phyloP scores from a whole-genome alignment of 2,329 filamentous ascomycete genomes.

The Calonectria honghensis region DNA sequence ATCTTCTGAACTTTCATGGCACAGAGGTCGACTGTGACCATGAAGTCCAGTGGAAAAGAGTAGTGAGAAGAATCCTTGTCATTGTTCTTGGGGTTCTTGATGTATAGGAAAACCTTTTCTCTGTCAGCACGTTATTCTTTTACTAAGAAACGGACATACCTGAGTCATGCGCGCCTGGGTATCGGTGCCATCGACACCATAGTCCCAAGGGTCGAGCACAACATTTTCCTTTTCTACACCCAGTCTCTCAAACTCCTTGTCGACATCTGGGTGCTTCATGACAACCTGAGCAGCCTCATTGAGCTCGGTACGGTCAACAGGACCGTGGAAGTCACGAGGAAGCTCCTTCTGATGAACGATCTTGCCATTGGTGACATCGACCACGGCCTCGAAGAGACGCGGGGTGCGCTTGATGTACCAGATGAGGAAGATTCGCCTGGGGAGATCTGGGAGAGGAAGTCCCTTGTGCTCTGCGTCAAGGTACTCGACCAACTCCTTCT shows the following conservation, averaged over 20 bases:
- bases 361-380: slow-evolving; percentile 39
- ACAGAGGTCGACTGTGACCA: slow-evolving; percentile 26
- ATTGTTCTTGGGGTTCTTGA: slow-evolving; percentile 35
- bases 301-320: slow-evolving; percentile 38
- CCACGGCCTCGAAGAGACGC: slow-evolving; percentile 40
- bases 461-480: slow-evolving; percentile 38
- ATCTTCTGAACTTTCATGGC: slow-evolving; percentile 21
- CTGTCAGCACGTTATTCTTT: background rate
- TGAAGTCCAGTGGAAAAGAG: slow-evolving; percentile 33
- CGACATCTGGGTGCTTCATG: slow-evolving; percentile 33
- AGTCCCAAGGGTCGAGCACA: slow-evolving; percentile 42
- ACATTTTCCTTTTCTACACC: slow-evolving; percentile 30
- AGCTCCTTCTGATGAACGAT: slow-evolving; percentile 38
- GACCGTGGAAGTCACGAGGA: slow-evolving; percentile 41
- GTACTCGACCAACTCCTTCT: slow-evolving; percentile 31
- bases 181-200: slow-evolving; percentile 39
- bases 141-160: background rate
- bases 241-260: slow-evolving; percentile 36
- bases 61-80: slow-evolving; percentile 30
- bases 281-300: slow-evolving; percentile 32
- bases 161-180: slow-evolving; percentile 39
- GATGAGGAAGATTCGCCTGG: slow-evolving; percentile 37
- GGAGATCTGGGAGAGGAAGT: slow-evolving; percentile 28
- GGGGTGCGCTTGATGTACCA: slow-evolving; percentile 43
- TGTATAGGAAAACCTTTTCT: slow-evolving; percentile 34